Base-by-base conservation (phyloP, 2,329 filamentous ascomycete genomes). In the Laburnicola sp. region DNA sequence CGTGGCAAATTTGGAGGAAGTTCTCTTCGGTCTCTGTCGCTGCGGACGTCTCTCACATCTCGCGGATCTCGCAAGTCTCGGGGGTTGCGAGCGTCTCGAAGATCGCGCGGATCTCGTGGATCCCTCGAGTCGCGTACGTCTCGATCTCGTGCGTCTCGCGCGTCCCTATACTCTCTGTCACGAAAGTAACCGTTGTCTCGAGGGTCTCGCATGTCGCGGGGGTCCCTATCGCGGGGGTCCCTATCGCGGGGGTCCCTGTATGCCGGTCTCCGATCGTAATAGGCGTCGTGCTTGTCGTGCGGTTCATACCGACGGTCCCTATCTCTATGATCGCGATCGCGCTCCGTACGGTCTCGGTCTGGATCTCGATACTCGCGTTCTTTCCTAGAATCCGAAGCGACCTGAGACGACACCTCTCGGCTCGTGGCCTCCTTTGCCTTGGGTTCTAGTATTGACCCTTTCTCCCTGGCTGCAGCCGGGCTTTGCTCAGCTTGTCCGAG, bases 371-470 rank as follows among this genome's bases (percentile, higher is more conserved):
- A 51, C 25, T 57, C 64, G 40, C 65, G 56, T 7, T 70, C 66
- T 34, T 31, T 49, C 48, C 63, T 61, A 30, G 57, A 45, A 10
- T 69, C 67, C 1, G 58, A 46, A 9, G 60, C 25, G 36, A 65
- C 54, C 38, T 57, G 60, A 7, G 65, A 54, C 4, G 54, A 30
- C 10, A 57, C 10, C 11, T 71, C 64, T 25, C 64, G 64, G 22
- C 64, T 69, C 31, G 71, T 63, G 11, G 71, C 63, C 34, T 74
- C 66, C 43, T 66, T 72, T 64, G 74, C 54, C 66, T 77, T 68
- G 6, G 63, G 62, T 35, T 68, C 69, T 16, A 64, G 74, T 64
- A 61, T 45, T 70, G 78, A 62, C 69, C 76, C 78, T 75, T 77
- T 59, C 69, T 76, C 78, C 51, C 64, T 68, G 5, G 61, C 37